Evolutionary conservation across 306 rosid species (phyloP), one percentile per base, ranked within the genome.

Genomic region (Potentilla sterilis): DNA sequence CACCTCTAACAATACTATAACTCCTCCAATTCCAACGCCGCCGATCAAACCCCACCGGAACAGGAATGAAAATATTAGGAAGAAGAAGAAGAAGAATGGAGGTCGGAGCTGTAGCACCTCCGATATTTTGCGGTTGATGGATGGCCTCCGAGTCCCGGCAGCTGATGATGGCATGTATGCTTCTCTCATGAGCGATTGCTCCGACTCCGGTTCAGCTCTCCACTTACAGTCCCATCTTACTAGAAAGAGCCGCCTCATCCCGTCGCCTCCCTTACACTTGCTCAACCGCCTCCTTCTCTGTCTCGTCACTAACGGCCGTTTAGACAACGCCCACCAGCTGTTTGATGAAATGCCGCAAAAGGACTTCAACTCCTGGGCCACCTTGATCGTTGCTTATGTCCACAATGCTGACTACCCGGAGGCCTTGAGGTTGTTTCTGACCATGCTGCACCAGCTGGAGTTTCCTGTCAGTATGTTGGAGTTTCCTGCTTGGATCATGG

Each of bases 401-500:
- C 67, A 61, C 21, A 61, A 32, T 61, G 67, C 42, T 1, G 42
- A 61, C 5, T 32, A 32, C 18, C 1, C 18, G 1, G 67, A 61
- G 4, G 67, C 67, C 9, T 3, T 61, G 67, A 61, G 42, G 18
- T 28, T 61, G n/a, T 61, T 61, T 15, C 4, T 61, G 19, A 61
- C 9, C 42, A 61, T 61, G 41, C 10, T 61, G 1, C 11, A 32
- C 41, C 41, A 2, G 4, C n/a, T 3, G 14, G 14, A 57, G 1
- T 57, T 3, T 15, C 10, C 6, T 34, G 42, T 61, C 8, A 2
- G 14, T 3, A 61, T 32, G 21, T 32, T 14, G 3, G 67, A 61
- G 67, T 61, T 61, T 61, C 67, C 67, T 13, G n/a, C 67, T 28
- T 61, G 67, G 67, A 61, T 61, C 41, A 32, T 61, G n/a, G 67